Conservation (phyloP, 495 filamentous ascomycete genomes). For the Hypoxylon perforatum region DNA sequence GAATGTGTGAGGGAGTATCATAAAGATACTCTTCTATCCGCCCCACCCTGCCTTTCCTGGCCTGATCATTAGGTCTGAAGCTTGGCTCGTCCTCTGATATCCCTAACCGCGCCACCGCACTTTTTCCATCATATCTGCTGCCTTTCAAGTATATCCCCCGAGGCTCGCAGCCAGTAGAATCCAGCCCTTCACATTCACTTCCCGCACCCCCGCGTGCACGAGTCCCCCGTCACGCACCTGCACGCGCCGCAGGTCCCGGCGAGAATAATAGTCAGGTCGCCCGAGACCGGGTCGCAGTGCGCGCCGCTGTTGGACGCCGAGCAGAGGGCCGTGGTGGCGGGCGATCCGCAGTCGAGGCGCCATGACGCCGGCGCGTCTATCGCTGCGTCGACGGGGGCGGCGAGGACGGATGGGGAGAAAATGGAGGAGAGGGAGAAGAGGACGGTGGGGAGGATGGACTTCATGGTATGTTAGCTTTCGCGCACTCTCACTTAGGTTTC, state of each 20-base stretch:
- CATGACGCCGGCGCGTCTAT: constrained; percentile 26
- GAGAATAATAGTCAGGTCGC: constrained; percentile 39
- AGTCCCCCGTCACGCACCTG: constrained; percentile 26
- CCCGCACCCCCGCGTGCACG: constrained; percentile 37
- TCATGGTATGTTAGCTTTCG: constrained; percentile 9
- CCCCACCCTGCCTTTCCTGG: too few relatives aligned
- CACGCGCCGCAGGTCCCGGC: constrained; percentile 38
- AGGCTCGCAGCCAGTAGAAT: too few relatives aligned
- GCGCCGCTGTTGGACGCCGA: constrained; percentile 41
- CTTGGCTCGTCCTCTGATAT: too few relatives aligned
- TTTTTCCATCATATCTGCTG: too few relatives aligned
- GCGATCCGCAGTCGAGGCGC: constrained; percentile 42
- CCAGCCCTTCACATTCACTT: background rate
- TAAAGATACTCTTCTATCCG: too few relatives aligned
- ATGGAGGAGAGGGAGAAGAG: constrained; percentile 1
- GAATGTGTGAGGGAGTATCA: too few relatives aligned
- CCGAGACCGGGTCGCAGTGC: constrained; percentile 43
- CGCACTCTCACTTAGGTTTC: too few relatives aligned
- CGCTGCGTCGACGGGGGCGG: background rate
- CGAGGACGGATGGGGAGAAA: constrained; percentile 7
- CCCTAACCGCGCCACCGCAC: too few relatives aligned
- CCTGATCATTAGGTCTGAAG: too few relatives aligned
- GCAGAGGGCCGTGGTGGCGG: constrained; percentile 37
- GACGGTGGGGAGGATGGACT: background rate
- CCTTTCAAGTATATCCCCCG: background rate